Evolutionary conservation across 805 yeast species (phyloP).

Genomic region (Tetrapisispora phaffii): DNA sequence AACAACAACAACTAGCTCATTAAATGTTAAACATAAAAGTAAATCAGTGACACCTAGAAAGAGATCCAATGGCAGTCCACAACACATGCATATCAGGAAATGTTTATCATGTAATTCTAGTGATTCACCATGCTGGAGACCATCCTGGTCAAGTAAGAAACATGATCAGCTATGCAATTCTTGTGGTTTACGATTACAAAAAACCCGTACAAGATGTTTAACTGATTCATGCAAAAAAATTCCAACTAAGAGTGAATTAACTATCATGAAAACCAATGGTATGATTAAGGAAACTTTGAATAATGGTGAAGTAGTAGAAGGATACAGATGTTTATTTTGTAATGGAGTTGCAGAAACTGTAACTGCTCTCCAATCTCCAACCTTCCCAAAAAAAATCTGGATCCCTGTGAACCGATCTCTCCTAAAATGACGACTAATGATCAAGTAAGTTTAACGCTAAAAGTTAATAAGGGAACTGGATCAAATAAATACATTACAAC

Average conservation of each 20-base stretch:
- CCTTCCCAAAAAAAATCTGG: neutral
- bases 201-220: conserved; percentile 85
- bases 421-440: neutral
- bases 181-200: conserved; percentile 89
- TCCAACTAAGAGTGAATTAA: conserved; percentile 95
- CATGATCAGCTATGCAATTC: conserved; percentile 96
- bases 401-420: neutral
- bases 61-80: conserved; percentile 3
- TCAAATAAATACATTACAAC: too few relatives aligned
- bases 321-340: conserved; percentile 44
- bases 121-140: conserved; percentile 97
- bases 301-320: conserved; percentile 23
- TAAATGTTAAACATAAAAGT: conserved; percentile 2
- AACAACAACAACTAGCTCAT: neutral
- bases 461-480: too few relatives aligned
- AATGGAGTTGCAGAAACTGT: conserved; percentile 20
- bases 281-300: conserved; percentile 25
- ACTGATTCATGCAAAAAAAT: conserved; percentile 68
- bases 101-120: conserved; percentile 88
- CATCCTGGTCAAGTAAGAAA: conserved; percentile 73
- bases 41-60: conserved; percentile 5
- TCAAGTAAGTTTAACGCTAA: neutral
- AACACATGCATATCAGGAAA: conserved; percentile 32
- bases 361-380: conserved; percentile 1
- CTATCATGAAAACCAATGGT: conserved; percentile 71